Conservation (phyloP, 164 flowering plant species). For the Protea cynaroides region DNA sequence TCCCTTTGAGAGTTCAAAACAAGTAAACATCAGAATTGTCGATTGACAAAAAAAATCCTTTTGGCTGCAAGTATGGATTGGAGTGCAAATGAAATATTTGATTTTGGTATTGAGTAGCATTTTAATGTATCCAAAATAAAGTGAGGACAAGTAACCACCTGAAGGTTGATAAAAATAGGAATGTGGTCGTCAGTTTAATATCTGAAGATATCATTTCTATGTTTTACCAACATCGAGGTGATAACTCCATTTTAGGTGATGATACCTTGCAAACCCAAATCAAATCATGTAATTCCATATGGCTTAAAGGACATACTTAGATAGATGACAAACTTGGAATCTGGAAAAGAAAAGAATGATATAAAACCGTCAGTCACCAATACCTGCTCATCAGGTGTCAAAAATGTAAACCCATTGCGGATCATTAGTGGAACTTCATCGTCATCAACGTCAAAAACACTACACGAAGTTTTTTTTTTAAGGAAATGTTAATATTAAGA, state of each 20-base stretch:
- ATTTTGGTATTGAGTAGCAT: too few species aligned
- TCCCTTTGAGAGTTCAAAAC: constrained; percentile 38
- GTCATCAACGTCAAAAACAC: constrained; percentile 93
- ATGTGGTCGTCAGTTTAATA: too few species aligned
- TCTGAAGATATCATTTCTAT: too few species aligned
- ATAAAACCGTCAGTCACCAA: background rate
- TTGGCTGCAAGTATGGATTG: too few species aligned
- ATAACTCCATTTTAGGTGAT: too few species aligned
- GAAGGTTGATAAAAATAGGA: too few species aligned
- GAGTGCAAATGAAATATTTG: background rate
- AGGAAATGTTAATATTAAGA: background rate
- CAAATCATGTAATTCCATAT: too few species aligned
- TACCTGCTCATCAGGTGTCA: constrained; percentile 81
- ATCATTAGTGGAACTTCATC: constrained; percentile 59
- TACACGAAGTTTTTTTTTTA: constrained; percentile 13
- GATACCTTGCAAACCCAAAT: too few species aligned
- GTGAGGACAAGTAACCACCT: too few species aligned
- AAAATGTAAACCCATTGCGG: constrained; percentile 84
- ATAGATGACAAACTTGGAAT: background rate
- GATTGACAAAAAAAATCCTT: background rate
- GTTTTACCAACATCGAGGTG: too few species aligned
- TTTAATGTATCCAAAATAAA: too few species aligned
- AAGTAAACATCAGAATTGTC: background rate
- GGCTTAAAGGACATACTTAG: too few species aligned
- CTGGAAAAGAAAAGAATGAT: background rate